These are phyloP conservation scores for Mycena leptocephala DNA, from an alignment of 768 basidiomycete species.

Conservation along the genomic window DNA sequence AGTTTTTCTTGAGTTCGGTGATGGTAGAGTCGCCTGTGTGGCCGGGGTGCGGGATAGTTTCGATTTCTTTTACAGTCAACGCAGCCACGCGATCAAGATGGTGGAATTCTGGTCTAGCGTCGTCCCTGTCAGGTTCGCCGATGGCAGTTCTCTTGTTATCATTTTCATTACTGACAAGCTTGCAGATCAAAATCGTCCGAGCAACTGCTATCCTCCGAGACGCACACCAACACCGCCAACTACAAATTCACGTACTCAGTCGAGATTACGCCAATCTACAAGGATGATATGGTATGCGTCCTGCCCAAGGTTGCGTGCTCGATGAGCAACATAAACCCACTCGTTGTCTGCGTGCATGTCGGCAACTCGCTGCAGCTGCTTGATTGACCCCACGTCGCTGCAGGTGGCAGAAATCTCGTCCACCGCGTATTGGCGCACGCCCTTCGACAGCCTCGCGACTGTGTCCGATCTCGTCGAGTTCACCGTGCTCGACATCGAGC, in stretches of 20 bases:
- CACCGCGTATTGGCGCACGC: conserved; percentile 90
- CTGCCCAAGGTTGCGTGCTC: conserved; percentile 87
- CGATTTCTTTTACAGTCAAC: conserved; percentile 95
- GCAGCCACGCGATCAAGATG: conserved; percentile 97
- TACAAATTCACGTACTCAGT: conserved; percentile 99
- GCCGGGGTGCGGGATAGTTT: conserved; percentile 90
- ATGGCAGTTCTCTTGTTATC: background rate
- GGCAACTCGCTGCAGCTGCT: conserved; percentile 93
- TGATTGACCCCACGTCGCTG: conserved; percentile 91
- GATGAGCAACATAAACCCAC: conserved; percentile 90
- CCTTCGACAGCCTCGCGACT: conserved; percentile 89
- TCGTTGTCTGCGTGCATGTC: conserved; percentile 91
- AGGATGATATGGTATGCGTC: conserved; percentile 96
- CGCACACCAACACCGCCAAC: conserved; percentile 93
- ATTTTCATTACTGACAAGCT: background rate
- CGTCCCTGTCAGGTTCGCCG: conserved; percentile 83
- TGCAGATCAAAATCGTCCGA: conserved; percentile 92
- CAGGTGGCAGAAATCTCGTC: conserved; percentile 87
- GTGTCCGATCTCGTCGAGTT: conserved; percentile 94
- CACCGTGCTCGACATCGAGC: conserved; percentile 94
- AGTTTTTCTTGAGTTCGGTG: conserved; percentile 68
- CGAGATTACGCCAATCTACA: conserved; percentile 97
- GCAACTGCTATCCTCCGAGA: conserved; percentile 94
- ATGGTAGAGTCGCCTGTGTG: conserved; percentile 84
- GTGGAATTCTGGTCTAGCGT: conserved; percentile 92